phyloP scores from a whole-genome alignment of 2,329 filamentous ascomycete species.

The Chrysoporthe puriensis region DNA sequence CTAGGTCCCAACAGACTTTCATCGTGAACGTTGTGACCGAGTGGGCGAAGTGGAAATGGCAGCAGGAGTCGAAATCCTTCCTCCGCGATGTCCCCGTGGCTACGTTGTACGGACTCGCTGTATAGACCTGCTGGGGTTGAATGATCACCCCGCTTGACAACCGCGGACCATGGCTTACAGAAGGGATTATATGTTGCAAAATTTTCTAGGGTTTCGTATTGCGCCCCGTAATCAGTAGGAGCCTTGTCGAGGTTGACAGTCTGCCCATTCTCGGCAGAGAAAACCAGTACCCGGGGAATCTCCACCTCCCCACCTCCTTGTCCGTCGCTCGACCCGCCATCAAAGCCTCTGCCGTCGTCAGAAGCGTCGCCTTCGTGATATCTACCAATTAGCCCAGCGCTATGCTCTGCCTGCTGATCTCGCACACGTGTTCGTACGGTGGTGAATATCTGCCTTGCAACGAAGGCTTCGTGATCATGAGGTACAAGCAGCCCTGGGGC shows the following conservation, averaged over 20 bases:
- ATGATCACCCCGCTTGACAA: neutral
- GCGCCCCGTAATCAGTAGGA: neutral
- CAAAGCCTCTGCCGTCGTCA: too few relatives aligned
- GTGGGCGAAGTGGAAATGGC: neutral
- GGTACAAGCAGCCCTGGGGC: slow-evolving; percentile 6
- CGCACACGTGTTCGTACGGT: neutral
- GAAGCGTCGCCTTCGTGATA: too few relatives aligned
- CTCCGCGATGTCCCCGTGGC: neutral
- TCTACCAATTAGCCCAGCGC: too few relatives aligned
- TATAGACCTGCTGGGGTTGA: slow-evolving; percentile 10
- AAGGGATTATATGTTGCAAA: neutral
- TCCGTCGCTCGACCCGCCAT: neutral
- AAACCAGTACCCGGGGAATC: neutral
- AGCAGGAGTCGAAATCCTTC: neutral
- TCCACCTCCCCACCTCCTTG: neutral
- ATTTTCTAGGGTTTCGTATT: neutral
- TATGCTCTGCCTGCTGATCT: neutral
- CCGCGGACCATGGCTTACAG: neutral
- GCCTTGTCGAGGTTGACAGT: neutral
- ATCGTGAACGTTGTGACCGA: neutral
- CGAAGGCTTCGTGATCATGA: neutral
- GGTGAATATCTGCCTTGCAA: slow-evolving; percentile 1
- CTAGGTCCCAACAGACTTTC: neutral
- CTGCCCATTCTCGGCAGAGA: neutral
- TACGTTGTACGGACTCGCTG: slow-evolving; percentile 1